phyloP scores from a whole-genome alignment of 805 yeast species.

The Lachancea sp. region DNA sequence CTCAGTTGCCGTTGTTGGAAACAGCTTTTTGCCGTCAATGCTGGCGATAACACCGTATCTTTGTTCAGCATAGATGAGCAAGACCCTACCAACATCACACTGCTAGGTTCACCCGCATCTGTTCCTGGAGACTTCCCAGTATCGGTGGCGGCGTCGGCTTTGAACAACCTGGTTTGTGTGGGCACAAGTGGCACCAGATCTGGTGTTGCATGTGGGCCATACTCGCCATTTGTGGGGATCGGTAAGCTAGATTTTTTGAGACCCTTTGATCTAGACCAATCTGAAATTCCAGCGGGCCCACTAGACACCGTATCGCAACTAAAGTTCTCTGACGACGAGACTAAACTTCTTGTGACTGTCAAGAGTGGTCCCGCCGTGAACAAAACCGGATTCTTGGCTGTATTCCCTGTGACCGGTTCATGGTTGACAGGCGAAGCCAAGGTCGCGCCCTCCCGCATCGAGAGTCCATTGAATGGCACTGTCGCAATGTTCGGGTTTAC shows the following conservation, averaged over 20 bases:
- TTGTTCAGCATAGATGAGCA: constrained; percentile 6
- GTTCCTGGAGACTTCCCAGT: constrained; percentile 10
- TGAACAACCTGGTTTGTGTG: constrained; percentile 8
- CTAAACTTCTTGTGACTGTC: constrained; percentile 8
- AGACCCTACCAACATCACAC: constrained; percentile 8
- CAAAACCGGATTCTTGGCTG: constrained; percentile 7
- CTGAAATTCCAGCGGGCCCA: constrained; percentile 5
- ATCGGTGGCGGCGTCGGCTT: constrained; percentile 7
- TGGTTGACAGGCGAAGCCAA: constrained; percentile 4
- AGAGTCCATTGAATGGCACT: constrained; percentile 4
- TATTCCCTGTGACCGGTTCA: constrained; percentile 4
- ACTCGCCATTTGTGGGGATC: constrained; percentile 8
- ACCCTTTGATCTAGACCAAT: constrained; percentile 5
- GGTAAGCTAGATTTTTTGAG: constrained; percentile 11
- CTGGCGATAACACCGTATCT: constrained; percentile 10
- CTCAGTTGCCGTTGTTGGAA: constrained; percentile 4
- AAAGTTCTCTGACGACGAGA: constrained; percentile 7
- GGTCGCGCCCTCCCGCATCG: constrained; percentile 3
- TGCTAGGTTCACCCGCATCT: constrained; percentile 4
- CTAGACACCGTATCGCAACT: constrained; percentile 9
- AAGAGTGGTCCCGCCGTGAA: constrained; percentile 6
- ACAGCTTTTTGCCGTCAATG: constrained; percentile 9
- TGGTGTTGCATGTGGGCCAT: constrained; percentile 10
- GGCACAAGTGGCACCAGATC: constrained; percentile 8
- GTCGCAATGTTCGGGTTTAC: constrained; percentile 9